Evolutionary conservation across 2,329 filamentous ascomycete genomes (phyloP).

Genomic region (Keithomyces neogunnii): DNA sequence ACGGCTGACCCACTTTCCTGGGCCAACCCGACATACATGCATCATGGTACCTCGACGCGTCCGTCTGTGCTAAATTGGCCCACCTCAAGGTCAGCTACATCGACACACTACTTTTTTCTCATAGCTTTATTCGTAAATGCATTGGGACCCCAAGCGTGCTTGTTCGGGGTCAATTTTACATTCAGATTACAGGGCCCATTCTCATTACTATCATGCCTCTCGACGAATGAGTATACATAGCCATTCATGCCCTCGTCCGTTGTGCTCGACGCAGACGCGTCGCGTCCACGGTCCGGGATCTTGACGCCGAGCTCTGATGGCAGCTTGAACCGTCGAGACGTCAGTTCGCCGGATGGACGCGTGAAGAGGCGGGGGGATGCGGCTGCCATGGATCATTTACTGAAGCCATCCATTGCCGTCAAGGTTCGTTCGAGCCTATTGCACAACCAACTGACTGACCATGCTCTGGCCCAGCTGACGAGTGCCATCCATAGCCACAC

Average conservation of each 20-base stretch:
- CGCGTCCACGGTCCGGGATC: constrained; percentile 36
- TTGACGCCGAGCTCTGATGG: constrained; percentile 31
- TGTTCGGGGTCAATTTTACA: neutral
- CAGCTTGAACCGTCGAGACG: constrained; percentile 27
- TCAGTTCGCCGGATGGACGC: constrained; percentile 18
- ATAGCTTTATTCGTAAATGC: neutral
- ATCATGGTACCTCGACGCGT: constrained; percentile 2
- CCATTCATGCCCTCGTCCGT: constrained; percentile 25
- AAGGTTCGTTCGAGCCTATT: constrained; percentile 34
- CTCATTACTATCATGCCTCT: constrained; percentile 2
- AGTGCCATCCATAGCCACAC: constrained; percentile 36
- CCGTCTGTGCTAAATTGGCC: neutral
- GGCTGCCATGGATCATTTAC: constrained; percentile 40
- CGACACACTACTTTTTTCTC: neutral
- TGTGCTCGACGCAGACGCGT: constrained; percentile 35
- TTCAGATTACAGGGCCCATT: constrained; percentile 6
- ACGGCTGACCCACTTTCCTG: neutral
- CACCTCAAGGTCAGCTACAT: neutral
- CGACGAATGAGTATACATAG: constrained; percentile 6
- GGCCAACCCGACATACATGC: neutral
- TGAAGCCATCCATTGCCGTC: constrained; percentile 42
- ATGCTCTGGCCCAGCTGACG: constrained; percentile 11
- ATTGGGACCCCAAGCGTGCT: neutral
- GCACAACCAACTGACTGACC: neutral
- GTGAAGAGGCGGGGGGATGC: constrained; percentile 29